phyloP scores from a whole-genome alignment of 2,329 filamentous ascomycete genomes.

The Cercospora janseana region DNA sequence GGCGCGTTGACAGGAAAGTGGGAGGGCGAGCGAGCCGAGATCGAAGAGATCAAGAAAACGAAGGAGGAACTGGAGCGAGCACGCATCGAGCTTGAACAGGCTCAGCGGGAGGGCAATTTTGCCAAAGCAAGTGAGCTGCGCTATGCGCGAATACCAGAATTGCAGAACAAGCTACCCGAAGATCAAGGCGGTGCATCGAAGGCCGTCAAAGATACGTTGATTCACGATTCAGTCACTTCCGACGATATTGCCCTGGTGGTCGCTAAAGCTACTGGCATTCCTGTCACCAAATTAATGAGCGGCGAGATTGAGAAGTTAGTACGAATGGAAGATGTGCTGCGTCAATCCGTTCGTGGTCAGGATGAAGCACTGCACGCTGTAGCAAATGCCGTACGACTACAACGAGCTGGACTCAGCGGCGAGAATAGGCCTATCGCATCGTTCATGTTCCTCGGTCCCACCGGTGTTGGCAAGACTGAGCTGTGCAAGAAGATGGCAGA shows the following conservation, averaged over 20 bases:
- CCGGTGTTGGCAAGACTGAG: slow-evolving; percentile 95
- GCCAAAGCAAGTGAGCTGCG: slow-evolving; percentile 84
- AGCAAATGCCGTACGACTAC: slow-evolving; percentile 88
- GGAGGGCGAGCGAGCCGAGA: slow-evolving; percentile 84
- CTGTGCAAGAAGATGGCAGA: slow-evolving; percentile 92
- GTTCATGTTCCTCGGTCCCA: slow-evolving; percentile 97
- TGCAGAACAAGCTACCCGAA: slow-evolving; percentile 76
- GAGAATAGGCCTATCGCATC: slow-evolving; percentile 89
- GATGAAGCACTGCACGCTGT: slow-evolving; percentile 91
- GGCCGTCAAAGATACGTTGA: slow-evolving; percentile 55
- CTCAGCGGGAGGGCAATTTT: slow-evolving; percentile 85
- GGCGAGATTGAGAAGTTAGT: slow-evolving; percentile 94
- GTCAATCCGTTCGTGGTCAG: slow-evolving; percentile 82
- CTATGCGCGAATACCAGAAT: slow-evolving; percentile 78
- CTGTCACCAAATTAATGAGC: slow-evolving; percentile 85
- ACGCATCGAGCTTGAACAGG: slow-evolving; percentile 79
- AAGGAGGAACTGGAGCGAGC: slow-evolving; percentile 88
- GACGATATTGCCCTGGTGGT: slow-evolving; percentile 95
- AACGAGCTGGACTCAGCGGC: slow-evolving; percentile 85
- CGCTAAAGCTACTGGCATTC: slow-evolving; percentile 86
- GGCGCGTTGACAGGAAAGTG: slow-evolving; percentile 74
- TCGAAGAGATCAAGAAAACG: slow-evolving; percentile 80
- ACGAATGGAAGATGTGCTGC: slow-evolving; percentile 88
- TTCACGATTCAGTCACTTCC: slow-evolving; percentile 91
- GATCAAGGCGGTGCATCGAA: slow-evolving; percentile 58